Conservation (phyloP, 2,329 filamentous ascomycete species). For the Huntiella omanensis region DNA sequence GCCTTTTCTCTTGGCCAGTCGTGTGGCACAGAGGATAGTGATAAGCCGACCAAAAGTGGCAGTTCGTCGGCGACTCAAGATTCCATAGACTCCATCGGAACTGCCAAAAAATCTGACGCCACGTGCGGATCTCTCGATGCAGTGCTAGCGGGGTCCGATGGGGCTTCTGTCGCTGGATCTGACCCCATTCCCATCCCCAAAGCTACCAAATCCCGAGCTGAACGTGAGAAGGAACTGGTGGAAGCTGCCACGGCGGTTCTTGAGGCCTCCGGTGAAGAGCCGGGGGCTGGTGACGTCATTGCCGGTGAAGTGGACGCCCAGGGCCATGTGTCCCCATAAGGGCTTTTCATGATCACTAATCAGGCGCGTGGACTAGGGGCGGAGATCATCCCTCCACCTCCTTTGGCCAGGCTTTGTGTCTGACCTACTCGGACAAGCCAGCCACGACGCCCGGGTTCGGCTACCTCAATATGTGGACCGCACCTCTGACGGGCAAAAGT, state of each 20-base stretch:
- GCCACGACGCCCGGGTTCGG: neutral
- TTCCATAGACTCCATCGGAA: neutral
- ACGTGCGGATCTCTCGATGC: neutral
- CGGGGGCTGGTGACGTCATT: slow-evolving; percentile 10
- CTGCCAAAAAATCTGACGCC: neutral
- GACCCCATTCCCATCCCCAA: neutral
- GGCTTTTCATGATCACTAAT: neutral
- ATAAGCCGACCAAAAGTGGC: neutral
- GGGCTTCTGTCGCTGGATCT: neutral
- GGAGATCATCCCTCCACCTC: neutral
- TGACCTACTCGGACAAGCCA: neutral
- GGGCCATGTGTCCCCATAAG: slow-evolving; percentile 7
- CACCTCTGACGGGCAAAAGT: neutral
- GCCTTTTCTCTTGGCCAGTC: slow-evolving; percentile 40
- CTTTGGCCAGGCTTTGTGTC: neutral
- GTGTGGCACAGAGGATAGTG: slow-evolving; percentile 24
- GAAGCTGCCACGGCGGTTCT: slow-evolving; percentile 9
- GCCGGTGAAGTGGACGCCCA: slow-evolving; percentile 9
- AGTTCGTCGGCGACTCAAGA: neutral
- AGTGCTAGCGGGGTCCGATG: too few relatives aligned
- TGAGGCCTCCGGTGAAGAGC: slow-evolving; percentile 11
- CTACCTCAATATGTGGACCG: neutral
- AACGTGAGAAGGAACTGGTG: neutral
- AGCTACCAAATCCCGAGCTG: neutral
- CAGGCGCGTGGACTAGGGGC: neutral